Conservation (phyloP, 192 early-diverging fungal species). For the Powellomyces hirtus region DNA sequence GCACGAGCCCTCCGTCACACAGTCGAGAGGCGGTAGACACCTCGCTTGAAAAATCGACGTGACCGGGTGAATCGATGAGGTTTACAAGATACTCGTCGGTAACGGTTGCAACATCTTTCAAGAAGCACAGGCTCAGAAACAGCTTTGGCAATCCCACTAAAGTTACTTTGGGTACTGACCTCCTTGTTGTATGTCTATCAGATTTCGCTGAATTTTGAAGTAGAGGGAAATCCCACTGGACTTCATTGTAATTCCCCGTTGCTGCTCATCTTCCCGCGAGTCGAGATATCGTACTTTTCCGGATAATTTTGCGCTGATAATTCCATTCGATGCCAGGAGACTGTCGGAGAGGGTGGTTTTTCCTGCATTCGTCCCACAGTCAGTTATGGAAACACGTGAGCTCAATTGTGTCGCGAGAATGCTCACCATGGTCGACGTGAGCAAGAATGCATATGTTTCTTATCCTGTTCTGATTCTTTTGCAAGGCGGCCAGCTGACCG, state of each 20-base stretch:
- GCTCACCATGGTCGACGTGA: constrained; percentile 87
- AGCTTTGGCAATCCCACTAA: no score
- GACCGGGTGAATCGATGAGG: constrained; percentile 97
- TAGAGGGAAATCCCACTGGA: constrained; percentile 93
- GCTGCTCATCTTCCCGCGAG: constrained; percentile 94
- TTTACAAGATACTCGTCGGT: constrained; percentile 85
- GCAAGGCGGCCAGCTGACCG: constrained; percentile 47
- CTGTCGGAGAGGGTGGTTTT: constrained; percentile 98
- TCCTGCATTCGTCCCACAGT: constrained; percentile 6
- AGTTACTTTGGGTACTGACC: no score
- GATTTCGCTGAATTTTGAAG: constrained; percentile 67
- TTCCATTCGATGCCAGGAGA: constrained; percentile 95
- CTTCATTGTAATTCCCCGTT: constrained; percentile 99
- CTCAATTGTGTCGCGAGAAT: neutral
- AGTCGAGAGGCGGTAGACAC: constrained; percentile 98
- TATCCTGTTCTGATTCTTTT: constrained; percentile 67
- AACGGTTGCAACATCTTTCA: constrained; percentile 1
- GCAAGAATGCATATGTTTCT: constrained; percentile 98
- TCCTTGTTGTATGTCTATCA: constrained; percentile 20
- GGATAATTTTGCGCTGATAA: constrained; percentile 92
- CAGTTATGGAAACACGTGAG: neutral
- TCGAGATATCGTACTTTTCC: constrained; percentile 96
- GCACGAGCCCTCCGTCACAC: constrained; percentile 91
- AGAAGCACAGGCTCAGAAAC: no score
- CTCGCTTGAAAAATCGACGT: constrained; percentile 97